Evolutionary conservation across 2,329 filamentous ascomycete genomes (phyloP).

Genomic region (Tricladium varicosporioides): DNA sequence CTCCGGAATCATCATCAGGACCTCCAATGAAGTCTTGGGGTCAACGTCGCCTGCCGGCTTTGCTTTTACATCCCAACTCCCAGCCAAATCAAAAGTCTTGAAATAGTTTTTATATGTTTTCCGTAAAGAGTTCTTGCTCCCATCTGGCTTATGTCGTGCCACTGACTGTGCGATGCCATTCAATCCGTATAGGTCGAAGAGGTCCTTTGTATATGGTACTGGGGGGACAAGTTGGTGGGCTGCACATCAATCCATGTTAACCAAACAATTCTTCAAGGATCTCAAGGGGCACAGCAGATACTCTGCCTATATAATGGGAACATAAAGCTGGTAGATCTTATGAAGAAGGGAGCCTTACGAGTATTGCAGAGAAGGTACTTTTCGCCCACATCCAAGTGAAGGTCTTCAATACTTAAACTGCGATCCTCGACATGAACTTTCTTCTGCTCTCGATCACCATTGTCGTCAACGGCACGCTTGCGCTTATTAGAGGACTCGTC

Average conservation of each 20-base stretch:
- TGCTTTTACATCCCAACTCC: conserved; percentile 54
- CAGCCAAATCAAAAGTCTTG: conserved; percentile 60
- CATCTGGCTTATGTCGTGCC: conserved; percentile 61
- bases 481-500: conserved; percentile 58
- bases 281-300: conserved; percentile 13
- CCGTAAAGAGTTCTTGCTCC: conserved; percentile 64
- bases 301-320: conserved; percentile 16
- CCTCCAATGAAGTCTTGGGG: conserved; percentile 43
- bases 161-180: conserved; percentile 57
- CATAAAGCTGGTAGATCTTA: conserved; percentile 15
- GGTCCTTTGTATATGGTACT: conserved; percentile 54
- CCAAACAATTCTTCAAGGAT: conserved; percentile 29
- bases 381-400: conserved; percentile 64
- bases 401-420: conserved; percentile 60
- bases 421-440: conserved; percentile 62
- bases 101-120: conserved; percentile 70
- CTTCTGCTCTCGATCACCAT: conserved; percentile 56
- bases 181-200: conserved; percentile 58
- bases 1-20: conserved; percentile 50
- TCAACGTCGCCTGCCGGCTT: conserved; percentile 50
- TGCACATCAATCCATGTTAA: conserved; percentile 35
- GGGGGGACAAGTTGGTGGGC: conserved; percentile 30
- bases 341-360: conserved; percentile 58
- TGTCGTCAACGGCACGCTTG: conserved; percentile 57
- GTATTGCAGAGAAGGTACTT: conserved; percentile 67